phyloP scores from a whole-genome alignment of 495 filamentous ascomycete species.

The Massariosphaeria phaeospora region DNA sequence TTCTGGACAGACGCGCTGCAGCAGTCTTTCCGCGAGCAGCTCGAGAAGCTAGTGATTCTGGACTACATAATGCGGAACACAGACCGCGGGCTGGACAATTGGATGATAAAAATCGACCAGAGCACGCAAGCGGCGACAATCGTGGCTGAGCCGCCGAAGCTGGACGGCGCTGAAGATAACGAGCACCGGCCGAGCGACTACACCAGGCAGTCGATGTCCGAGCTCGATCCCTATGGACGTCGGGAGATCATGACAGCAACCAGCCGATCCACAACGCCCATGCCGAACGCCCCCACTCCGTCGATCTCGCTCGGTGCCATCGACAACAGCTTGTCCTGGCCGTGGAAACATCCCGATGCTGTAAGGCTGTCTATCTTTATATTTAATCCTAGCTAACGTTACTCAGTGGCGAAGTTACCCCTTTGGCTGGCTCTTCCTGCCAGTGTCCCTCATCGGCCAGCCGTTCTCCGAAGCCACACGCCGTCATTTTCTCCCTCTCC shows the following conservation, averaged over 20 bases:
- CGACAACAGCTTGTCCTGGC: constrained; percentile 97
- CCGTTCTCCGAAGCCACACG: constrained; percentile 91
- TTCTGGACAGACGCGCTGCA: constrained; percentile 86
- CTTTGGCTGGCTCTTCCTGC: constrained; percentile 97
- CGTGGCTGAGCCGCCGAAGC: constrained; percentile 71
- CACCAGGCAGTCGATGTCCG: constrained; percentile 30
- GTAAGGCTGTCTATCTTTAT: constrained; percentile 43
- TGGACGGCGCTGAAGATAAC: constrained; percentile 45
- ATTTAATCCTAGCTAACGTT: constrained; percentile 14
- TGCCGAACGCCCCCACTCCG: constrained; percentile 50
- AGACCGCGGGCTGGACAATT: constrained; percentile 93
- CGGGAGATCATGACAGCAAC: constrained; percentile 81
- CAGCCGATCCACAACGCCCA: constrained; percentile 56
- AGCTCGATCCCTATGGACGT: constrained; percentile 60
- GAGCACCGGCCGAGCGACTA: constrained; percentile 36
- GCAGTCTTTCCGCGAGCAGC: constrained; percentile 86
- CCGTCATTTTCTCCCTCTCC: constrained; percentile 85
- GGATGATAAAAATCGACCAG: constrained; percentile 98
- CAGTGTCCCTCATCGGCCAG: constrained; percentile 91
- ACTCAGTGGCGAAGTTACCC: constrained; percentile 78
- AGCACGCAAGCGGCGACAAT: constrained; percentile 76
- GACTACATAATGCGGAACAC: constrained; percentile 99
- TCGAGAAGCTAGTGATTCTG: constrained; percentile 95
- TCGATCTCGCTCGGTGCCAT: constrained; percentile 83
- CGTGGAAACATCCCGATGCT: constrained; percentile 98